Evolutionary conservation across 2,329 filamentous ascomycete genomes (phyloP), one percentile per base, ranked within the genome.

Genomic region (Decorospora gaudefroyi): DNA sequence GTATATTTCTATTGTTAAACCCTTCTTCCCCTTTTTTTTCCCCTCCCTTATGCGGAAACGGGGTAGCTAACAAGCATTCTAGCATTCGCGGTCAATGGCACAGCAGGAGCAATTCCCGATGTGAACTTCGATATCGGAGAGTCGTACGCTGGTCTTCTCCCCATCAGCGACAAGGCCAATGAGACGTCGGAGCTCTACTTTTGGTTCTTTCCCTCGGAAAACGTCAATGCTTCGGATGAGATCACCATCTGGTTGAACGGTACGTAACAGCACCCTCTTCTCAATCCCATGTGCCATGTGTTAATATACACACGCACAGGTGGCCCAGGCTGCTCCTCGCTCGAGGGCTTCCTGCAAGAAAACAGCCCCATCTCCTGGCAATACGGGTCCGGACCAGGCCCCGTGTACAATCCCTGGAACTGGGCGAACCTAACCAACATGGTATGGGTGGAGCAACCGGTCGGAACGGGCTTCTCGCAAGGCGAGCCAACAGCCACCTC

Each of bases 391-490:
- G 57, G 57, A 50, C 65, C 58, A 44, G 47, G 59, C 11, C 69
- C 74, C 1, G 68, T 75, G 0, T 65, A 70, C 44, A 76, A 76
- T 46, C 69, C 72, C 0, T 76, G 67, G 63, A 66, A 69, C 21
- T 76, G 73, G 72, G 64, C 81, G 47, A 43, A 49, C 19, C 30
- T 92, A 23, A 87, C 87, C 39, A 90, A 91, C 67, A 80, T 91
- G 59, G 74, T 93, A 32, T 93, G 84, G 81, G 77, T 87, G 6
- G 87, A 88, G 58, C 85, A 88, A 62, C 84, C 82, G 1, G 74
- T 80, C 9, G 78, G 78, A 19, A 87, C 86, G 0, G 87, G 87
- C 10, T 91, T 87, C 65, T 80, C 83, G 0, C 78, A 81, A 22
- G 87, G 87, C 10, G 79, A 71, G 0, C 75, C 82, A 3, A 86